Base-by-base conservation (phyloP, 305 asterid species). In the Fraxinus latifolia region DNA sequence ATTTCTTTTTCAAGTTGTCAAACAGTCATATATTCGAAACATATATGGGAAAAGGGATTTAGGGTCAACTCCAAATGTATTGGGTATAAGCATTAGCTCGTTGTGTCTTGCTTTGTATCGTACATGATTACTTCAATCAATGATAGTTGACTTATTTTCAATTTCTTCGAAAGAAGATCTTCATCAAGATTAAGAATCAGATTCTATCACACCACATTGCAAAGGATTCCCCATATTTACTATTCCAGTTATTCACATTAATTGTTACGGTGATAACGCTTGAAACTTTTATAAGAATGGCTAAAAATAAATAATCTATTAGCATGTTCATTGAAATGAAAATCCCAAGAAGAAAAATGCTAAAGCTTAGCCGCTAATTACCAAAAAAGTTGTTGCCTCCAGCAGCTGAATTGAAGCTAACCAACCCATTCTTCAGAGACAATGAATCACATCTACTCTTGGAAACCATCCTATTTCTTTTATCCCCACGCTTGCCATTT, bases 351-450 rank as follows among this genome's bases (percentile, higher is more conserved):
- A 71, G 23, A 15, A 71, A 68, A 33, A 14, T 14, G 27, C 5
- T 31, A n/a, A 33, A 32, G 32, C 76, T 71, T 71, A 31, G 27
- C 36, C 1, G 19, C 25, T 31, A 71, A 33, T 71, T 93, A 96
- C 99, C 98, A 78, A 91, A 89, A 87, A 88, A 87, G 90, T 88
- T 91, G 85, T 87, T 90, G 87, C 93, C 97, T 82, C 95, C 96
- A 81, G 94, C 83, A 83, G 92, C 90, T 65, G 97, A 88, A 87
- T 86, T 84, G 86, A 96, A 91, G 88, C 95, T 93, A 83, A 89
- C 83, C 87, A 93, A 87, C 77, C 99, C 97, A 90, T 88, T 93
- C 93, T 90, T 94, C 83, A 94, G 85, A 44, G 90, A 93, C 81
- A 91, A 91, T 83, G 94, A 86, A 78, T 94, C 97, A 8, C 89